Percentiles rank a stretch among this genome's conserved stretches.
Evolutionary conservation across 2,329 filamentous ascomycete genomes (phyloP).

Genomic region (Pseudohalonectria lignicola): DNA sequence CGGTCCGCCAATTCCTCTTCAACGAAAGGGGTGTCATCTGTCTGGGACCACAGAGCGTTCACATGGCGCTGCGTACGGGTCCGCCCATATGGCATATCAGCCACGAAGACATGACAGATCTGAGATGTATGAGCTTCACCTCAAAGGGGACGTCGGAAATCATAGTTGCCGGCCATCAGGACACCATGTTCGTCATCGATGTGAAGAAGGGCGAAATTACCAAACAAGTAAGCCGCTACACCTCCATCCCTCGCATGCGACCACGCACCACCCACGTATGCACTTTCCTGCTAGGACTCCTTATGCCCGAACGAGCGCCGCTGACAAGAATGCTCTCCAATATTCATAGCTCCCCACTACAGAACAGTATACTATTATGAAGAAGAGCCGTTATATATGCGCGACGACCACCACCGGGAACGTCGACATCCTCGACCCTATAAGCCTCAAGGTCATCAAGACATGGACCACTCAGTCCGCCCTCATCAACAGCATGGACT

Average conservation of each 20-base stretch:
- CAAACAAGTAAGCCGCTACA: constrained; percentile 29
- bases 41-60: constrained; percentile 72
- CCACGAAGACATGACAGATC: constrained; percentile 67
- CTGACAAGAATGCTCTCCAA: too few species aligned
- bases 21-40: constrained; percentile 84
- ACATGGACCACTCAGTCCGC: constrained; percentile 85
- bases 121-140: constrained; percentile 92
- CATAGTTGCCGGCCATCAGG: constrained; percentile 77
- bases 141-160: constrained; percentile 76
- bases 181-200: constrained; percentile 70
- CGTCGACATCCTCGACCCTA: constrained; percentile 77
- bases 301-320: too few species aligned
- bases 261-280: too few species aligned
- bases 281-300: too few species aligned
- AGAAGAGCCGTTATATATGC: constrained; percentile 77
- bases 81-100: constrained; percentile 83
- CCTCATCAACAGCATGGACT: constrained; percentile 92
- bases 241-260: neutral
- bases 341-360: constrained; percentile 55
- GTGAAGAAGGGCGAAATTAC: constrained; percentile 60
- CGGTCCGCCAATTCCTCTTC: constrained; percentile 79
- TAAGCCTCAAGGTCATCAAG: constrained; percentile 67
- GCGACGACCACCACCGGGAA: constrained; percentile 75
- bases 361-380: constrained; percentile 83
- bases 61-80: constrained; percentile 78